Evolutionary conservation across 495 filamentous ascomycete species (phyloP).

Genomic region (Talaromyces adpressus): DNA sequence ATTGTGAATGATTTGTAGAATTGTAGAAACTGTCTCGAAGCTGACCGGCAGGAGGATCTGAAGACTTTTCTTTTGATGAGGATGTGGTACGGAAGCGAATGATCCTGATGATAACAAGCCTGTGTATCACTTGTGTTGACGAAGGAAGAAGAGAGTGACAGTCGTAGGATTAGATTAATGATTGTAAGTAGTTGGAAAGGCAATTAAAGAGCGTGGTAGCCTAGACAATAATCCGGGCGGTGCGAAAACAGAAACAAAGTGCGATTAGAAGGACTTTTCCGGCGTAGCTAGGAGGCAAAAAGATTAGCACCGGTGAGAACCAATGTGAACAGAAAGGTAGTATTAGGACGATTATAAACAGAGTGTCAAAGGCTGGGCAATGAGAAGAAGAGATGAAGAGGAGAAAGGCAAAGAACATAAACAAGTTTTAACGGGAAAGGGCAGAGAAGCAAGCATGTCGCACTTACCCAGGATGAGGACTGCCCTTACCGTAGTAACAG

Average conservation of each 20-base stretch:
- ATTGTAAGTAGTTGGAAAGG: slow-evolving; percentile 51
- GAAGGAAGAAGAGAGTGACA: slow-evolving; percentile 45
- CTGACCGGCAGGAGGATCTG: slow-evolving; percentile 8
- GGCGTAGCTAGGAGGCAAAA: slow-evolving; percentile 40
- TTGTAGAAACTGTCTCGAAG: slow-evolving; percentile 11
- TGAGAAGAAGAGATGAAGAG: background rate
- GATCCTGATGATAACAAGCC: slow-evolving; percentile 25
- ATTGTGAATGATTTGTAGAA: slow-evolving; percentile 24
- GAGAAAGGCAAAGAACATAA: slow-evolving; percentile 13
- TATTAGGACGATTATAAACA: background rate
- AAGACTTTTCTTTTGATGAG: slow-evolving; percentile 11
- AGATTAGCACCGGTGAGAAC: background rate
- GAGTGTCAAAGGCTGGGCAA: background rate
- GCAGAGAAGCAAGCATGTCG: slow-evolving; percentile 17
- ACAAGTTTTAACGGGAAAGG: slow-evolving; percentile 22
- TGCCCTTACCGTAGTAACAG: slow-evolving; percentile 63
- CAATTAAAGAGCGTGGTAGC: slow-evolving; percentile 37
- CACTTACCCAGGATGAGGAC: slow-evolving; percentile 42
- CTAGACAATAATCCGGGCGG: slow-evolving; percentile 32
- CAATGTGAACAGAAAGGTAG: background rate
- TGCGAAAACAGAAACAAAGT: slow-evolving; percentile 13
- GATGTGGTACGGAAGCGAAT: slow-evolving; percentile 18
- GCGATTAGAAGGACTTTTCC: slow-evolving; percentile 31
- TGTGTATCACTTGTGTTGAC: slow-evolving; percentile 30
- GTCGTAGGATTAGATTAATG: slow-evolving; percentile 49